Percentiles rank a stretch among this genome's conserved stretches.
Evolutionary conservation across 768 basidiomycete species (phyloP).

Genomic region (Xanthoconium purpureum): DNA sequence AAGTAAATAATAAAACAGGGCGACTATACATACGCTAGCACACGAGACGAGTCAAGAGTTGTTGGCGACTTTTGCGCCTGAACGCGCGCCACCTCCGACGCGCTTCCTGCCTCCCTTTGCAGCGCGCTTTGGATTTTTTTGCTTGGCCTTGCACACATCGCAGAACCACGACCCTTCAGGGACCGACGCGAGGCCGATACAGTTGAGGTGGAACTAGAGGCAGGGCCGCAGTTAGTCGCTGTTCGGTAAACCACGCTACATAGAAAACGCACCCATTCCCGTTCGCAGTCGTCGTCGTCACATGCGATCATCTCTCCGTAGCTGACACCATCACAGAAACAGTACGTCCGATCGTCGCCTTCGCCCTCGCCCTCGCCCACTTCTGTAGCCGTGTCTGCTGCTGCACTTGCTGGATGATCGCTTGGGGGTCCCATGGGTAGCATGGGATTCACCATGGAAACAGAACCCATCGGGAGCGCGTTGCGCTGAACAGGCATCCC

Average conservation of each 20-base stretch:
- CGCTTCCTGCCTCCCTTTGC: conserved; percentile 54
- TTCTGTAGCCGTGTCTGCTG: conserved; percentile 41
- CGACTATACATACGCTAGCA: conserved; percentile 14
- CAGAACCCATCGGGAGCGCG: conserved; percentile 28
- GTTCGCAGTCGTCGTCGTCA: conserved; percentile 74
- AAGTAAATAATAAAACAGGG: conserved; percentile 18
- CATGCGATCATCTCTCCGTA: conserved; percentile 97
- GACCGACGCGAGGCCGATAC: conserved; percentile 62
- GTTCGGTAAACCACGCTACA: conserved; percentile 3
- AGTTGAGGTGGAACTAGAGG: conserved; percentile 73
- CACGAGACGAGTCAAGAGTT: conserved; percentile 22
- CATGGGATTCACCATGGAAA: conserved; percentile 22
- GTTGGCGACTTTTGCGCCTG: conserved; percentile 29
- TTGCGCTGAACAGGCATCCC: conserved; percentile 70
- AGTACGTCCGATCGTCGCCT: conserved; percentile 66
- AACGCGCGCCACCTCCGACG: conserved; percentile 33
- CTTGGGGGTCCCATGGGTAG: conserved; percentile 27
- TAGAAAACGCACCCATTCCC: conserved; percentile 76
- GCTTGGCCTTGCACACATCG: conserved; percentile 59
- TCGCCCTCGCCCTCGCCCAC: conserved; percentile 53
- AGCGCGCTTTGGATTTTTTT: conserved; percentile 46
- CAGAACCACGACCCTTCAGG: conserved; percentile 80
- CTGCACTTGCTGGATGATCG: conserved; percentile 35
- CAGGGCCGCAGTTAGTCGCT: conserved; percentile 11
- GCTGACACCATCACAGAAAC: conserved; percentile 79